Conservation (phyloP, 2,329 filamentous ascomycete genomes). For the Fusarium oxysporum region DNA sequence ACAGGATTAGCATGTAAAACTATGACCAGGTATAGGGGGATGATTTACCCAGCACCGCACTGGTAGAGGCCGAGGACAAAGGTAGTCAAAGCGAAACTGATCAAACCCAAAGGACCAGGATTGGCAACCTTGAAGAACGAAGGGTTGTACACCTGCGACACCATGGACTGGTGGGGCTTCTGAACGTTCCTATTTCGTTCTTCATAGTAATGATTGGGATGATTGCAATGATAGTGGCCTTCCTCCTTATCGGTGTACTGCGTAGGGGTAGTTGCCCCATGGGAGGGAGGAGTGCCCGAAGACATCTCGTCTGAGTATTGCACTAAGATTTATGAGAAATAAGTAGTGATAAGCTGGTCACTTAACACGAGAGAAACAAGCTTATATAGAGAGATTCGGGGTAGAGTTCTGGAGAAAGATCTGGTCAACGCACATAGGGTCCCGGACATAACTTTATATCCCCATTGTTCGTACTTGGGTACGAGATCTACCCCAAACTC, state of each 20-base stretch:
- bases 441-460: conserved; percentile 25
- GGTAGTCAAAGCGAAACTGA: conserved; percentile 74
- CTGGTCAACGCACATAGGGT: conserved; percentile 13
- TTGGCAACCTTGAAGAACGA: conserved; percentile 63
- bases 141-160: conserved; percentile 52
- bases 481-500: conserved; percentile 27
- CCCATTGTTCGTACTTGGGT: conserved; percentile 1
- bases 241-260: conserved; percentile 41
- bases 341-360: neutral
- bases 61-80: conserved; percentile 66
- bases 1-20: neutral
- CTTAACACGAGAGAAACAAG: neutral
- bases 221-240: conserved; percentile 24
- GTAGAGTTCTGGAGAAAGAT: conserved; percentile 5
- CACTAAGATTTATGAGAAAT: neutral
- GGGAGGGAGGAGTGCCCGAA: conserved; percentile 33
- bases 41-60: conserved; percentile 61
- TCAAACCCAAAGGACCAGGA: conserved; percentile 69
- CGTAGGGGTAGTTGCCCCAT: conserved; percentile 43
- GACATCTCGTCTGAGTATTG: conserved; percentile 30
- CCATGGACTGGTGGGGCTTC: conserved; percentile 50
- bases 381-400: conserved; percentile 4
- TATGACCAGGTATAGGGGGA: neutral
- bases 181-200: conserved; percentile 6
- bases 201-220: conserved; percentile 32